Base-by-base conservation (phyloP, 2,329 filamentous ascomycete genomes). In the Penicillium sp. region DNA sequence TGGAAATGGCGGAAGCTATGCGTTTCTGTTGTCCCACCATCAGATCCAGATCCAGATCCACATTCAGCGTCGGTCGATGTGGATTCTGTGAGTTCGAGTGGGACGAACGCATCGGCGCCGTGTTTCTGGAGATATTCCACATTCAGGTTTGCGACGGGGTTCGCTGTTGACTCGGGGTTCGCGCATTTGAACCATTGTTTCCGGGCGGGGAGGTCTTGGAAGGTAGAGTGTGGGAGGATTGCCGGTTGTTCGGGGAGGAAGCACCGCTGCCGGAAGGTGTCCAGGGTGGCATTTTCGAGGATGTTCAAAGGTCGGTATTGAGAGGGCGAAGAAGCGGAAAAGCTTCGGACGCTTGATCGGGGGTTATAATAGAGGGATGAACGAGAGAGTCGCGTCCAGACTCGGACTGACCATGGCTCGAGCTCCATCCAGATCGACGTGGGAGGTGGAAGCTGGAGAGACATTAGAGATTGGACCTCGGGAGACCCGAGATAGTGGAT, bases 171-270 rank as follows among this genome's bases (percentile, higher is more conserved):
- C 75, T 65, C 63, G 75, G 58, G 55, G 19, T 27, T 57, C 56
- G 65, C 44, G 47, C 45, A 16, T 10, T 59, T 50, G 38, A 90
- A 90, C 88, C 88, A 90, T 61, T 82, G 83, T 4, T 66, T 66
- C 21, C 79, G 72, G 1, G 85, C 85, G 0, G 85, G 84, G 1
- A 87, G 67, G 10, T 73, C 49, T 27, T 62, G 60, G 48, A 82
- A 82, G 2, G 69, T 66, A 7, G 69, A 67, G 33, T 72, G 70
- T n/a, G 78, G 78, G 6, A 85, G 74, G 19, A 87, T 70, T 10
- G 79, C 71, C 2, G 87, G 87, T 19, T 69, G 73, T 46, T 82
- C 78, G 1, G 81, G 76, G 1, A 68, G 60, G 65, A 88, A 86
- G 36, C 80, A 85, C 36, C 73, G 62, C n/a, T 77, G 62, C 27